Evolutionary conservation across 805 yeast genomes (phyloP), one percentile per base, ranked within the genome.

Genomic region (Kregervanrija delftensis): DNA sequence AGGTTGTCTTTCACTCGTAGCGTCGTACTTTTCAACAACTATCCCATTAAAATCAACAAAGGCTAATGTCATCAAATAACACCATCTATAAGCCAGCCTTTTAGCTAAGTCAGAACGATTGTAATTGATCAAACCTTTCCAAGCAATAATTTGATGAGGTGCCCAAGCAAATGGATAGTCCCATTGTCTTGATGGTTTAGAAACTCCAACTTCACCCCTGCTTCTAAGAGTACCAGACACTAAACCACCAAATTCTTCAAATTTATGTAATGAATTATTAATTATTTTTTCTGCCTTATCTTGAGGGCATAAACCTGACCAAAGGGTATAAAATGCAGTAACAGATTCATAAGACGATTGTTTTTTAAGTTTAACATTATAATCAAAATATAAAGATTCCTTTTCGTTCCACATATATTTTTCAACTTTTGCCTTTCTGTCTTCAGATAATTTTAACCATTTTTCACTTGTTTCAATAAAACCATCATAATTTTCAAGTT

Each of bases 151-250:
- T 64, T 91, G 99, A 61, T 93, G 98, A 3, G 99, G 98, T 0
- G 98, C 96, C 99, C 99, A 91, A 1, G 98, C 98, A 58, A 69
- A 87, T 2, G 99, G 99, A 63, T 83, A 93, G 63, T 91, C 99
- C 99, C 99, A 91, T 66, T 91, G 99, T 62, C 98, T 73, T 11
- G 83, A 78, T n/a, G 95, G 96, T 56, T 88, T 71, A 37, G 76
- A 71, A 13, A 85, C 64, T 1, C 83, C 77, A 33, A 86, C 66
- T 22, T 72, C 77, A 35, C 96, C 95, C 52, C 96, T 69, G 2
- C 90, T 81, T 51, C 72, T 61, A 52, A 77, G 73, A 0, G 96
- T 83, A 34, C 96, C 95, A 0, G 96, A 81, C 1, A 80, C 96
- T 9, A 91, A 63, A 1, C 99, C 99, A 17, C 99, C 98, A 48